Conservation (phyloP, 1,284 basidiomycete species). For the Anthracocystis panici-leucophaei region DNA sequence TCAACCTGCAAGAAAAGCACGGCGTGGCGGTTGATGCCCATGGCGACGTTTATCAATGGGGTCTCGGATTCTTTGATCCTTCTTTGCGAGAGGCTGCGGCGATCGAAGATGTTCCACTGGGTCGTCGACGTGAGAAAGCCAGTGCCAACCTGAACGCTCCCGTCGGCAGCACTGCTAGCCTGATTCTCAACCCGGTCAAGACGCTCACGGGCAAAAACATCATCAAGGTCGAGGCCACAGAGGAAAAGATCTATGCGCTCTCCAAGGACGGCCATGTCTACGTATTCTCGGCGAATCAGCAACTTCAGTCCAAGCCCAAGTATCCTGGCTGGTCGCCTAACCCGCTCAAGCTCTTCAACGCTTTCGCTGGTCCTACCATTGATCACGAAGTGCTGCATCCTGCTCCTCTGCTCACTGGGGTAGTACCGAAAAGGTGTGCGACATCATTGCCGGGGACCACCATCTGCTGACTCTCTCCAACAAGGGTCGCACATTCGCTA, state of each 20-base stretch:
- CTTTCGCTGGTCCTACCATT: constrained; percentile 41
- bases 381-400: constrained; percentile 54
- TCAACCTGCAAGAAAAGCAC: constrained; percentile 63
- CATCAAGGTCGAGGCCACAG: constrained; percentile 60
- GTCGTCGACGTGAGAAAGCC: constrained; percentile 46
- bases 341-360: constrained; percentile 55
- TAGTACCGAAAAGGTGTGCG: constrained; percentile 53
- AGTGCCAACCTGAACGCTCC: constrained; percentile 51
- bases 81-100: constrained; percentile 39
- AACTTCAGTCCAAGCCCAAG: constrained; percentile 42
- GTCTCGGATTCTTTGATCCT: constrained; percentile 67
- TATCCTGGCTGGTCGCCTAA: constrained; percentile 49
- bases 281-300: constrained; percentile 57
- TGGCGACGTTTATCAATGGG: constrained; percentile 75
- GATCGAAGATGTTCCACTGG: constrained; percentile 58
- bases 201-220: constrained; percentile 66
- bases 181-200: constrained; percentile 49
- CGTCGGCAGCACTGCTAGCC: constrained; percentile 29
- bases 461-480: constrained; percentile 89
- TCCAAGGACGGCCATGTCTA: constrained; percentile 64
- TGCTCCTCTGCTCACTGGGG: constrained; percentile 39
- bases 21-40: constrained; percentile 71
- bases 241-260: constrained; percentile 64
- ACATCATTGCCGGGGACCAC: constrained; percentile 74
- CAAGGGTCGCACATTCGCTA: constrained; percentile 82